A percentile compares a stretch with the other conserved stretches of the same genome.
Evolutionary conservation across 1,284 basidiomycete species (phyloP).

Genomic region (Ceratobasidium sp.): DNA sequence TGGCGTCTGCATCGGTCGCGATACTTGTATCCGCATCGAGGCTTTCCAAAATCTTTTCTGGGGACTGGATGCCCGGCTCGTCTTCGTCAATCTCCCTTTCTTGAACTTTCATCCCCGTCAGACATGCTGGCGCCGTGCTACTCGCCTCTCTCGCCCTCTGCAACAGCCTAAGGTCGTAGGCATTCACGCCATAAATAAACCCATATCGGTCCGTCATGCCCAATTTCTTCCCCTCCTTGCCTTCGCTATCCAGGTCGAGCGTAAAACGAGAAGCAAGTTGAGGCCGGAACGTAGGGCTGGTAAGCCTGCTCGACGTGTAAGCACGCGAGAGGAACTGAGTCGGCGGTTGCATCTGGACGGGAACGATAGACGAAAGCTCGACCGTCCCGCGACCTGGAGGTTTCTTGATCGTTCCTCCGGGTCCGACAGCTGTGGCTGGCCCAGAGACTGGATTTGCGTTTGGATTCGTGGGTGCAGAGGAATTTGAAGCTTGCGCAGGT

Average conservation of each 20-base stretch:
- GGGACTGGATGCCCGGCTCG: constrained; percentile 48
- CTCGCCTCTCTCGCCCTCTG: constrained; percentile 76
- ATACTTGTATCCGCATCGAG: not conserved
- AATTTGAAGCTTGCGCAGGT: constrained; percentile 13
- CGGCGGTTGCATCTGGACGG: constrained; percentile 85
- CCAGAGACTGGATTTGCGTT: constrained; percentile 47
- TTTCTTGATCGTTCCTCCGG: constrained; percentile 53
- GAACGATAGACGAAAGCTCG: constrained; percentile 90
- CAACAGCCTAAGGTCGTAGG: constrained; percentile 82
- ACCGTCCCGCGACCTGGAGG: constrained; percentile 66
- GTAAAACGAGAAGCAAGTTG: constrained; percentile 64
- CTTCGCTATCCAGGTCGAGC: constrained; percentile 57
- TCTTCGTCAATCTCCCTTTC: constrained; percentile 74
- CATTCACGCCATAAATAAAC: constrained; percentile 76
- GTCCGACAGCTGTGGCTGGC: constrained; percentile 56
- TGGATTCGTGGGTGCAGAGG: constrained; percentile 50
- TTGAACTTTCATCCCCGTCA: constrained; percentile 87
- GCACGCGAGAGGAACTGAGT: constrained; percentile 69
- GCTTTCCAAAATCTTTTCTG: constrained; percentile 48
- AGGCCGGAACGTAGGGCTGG: constrained; percentile 48
- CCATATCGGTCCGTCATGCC: constrained; percentile 90
- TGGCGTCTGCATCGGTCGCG: constrained; percentile 1
- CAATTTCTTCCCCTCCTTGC: constrained; percentile 53
- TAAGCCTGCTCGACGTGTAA: constrained; percentile 53
- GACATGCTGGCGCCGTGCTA: constrained; percentile 80